A percentile compares a stretch with the other conserved stretches of the same genome.
phyloP scores from a whole-genome alignment of 148 eudicot genomes.

The Polygonum maritimum region DNA sequence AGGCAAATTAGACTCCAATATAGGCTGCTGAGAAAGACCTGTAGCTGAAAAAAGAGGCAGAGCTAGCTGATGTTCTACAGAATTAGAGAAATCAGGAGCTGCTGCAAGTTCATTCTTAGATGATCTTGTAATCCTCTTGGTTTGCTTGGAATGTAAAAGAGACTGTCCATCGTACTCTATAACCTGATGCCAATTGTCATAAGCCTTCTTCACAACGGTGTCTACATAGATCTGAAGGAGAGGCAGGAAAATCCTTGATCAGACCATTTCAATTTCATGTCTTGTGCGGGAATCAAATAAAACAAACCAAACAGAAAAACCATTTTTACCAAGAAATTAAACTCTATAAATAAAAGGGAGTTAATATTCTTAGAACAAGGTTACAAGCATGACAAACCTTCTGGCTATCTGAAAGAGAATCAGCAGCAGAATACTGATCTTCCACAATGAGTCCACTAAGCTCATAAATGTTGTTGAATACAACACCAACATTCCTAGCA shows the following conservation, averaged over 20 bases:
- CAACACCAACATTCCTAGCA: constrained; percentile 62
- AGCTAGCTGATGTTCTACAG: constrained; percentile 42
- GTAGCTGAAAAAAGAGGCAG: constrained; percentile 39
- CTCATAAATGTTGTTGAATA: constrained; percentile 79
- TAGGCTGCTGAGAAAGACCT: constrained; percentile 36
- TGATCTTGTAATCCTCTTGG: constrained; percentile 29
- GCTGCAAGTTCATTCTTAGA: constrained; percentile 38
- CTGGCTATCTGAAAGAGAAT: constrained; percentile 77
- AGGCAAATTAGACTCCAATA: constrained; percentile 33
- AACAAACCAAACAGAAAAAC: not conserved
- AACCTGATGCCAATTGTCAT: constrained; percentile 90
- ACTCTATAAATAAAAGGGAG: not conserved
- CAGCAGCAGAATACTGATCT: constrained; percentile 57
- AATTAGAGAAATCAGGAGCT: constrained; percentile 39
- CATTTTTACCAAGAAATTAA: not conserved
- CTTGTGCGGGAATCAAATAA: too few species aligned
- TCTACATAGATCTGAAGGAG: constrained; percentile 69
- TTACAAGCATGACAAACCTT: constrained; percentile 42
- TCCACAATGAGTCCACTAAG: constrained; percentile 80
- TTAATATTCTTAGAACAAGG: not conserved
- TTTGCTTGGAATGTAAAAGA: constrained; percentile 59
- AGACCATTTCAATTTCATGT: not conserved
- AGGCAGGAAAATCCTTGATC: not conserved
- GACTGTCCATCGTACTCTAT: constrained; percentile 91
- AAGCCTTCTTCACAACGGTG: constrained; percentile 77